Conservation (phyloP, 139 green algal genomes). For the Edaphochlamys debaryana region DNA sequence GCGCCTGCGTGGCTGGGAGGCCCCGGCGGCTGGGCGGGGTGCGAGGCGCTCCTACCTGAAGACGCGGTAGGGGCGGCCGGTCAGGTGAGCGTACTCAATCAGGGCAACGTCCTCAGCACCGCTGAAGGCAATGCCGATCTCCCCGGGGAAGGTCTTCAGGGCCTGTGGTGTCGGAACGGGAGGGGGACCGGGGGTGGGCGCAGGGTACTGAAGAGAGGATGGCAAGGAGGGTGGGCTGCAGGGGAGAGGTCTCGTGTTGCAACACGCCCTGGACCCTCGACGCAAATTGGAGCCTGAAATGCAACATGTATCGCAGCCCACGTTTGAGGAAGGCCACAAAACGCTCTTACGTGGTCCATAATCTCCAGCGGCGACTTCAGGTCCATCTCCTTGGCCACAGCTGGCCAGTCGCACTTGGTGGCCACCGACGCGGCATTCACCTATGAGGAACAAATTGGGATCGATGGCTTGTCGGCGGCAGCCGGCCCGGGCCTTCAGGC, state of each 20-base stretch:
- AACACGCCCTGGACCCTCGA: too few species aligned
- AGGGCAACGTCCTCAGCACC: conserved; percentile 98
- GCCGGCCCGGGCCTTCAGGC: too few species aligned
- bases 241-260: too few species aligned
- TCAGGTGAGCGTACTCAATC: conserved; percentile 97
- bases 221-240: neutral
- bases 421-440: conserved; percentile 51
- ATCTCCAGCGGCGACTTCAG: conserved; percentile 90
- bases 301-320: neutral
- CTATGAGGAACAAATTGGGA: conserved; percentile 1
- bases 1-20: too few species aligned
- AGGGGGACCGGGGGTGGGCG: neutral
- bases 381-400: conserved; percentile 74
- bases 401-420: conserved; percentile 63
- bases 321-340: too few species aligned
- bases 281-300: neutral
- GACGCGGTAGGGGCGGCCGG: conserved; percentile 92
- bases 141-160: conserved; percentile 86
- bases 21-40: too few species aligned
- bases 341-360: conserved; percentile 91
- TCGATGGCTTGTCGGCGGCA: too few species aligned
- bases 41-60: conserved; percentile 81
- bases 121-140: conserved; percentile 95
- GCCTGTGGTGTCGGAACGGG: conserved; percentile 65
- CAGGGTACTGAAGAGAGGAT: too few species aligned